phyloP scores from a whole-genome alignment of 768 basidiomycete genomes.

The Lentinula guzmanii region DNA sequence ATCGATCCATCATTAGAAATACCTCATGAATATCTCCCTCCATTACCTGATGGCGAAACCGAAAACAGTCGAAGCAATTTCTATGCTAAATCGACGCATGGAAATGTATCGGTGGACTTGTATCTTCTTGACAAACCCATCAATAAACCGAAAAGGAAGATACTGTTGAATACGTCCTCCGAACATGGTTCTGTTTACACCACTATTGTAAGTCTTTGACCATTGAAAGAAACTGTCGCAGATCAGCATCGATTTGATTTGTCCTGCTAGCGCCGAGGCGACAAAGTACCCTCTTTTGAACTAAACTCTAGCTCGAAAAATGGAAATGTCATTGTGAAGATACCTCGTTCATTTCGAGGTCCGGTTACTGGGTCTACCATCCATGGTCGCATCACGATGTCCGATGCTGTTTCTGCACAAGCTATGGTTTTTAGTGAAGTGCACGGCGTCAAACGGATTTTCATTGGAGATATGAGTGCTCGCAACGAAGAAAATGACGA shows the following conservation, averaged over 20 bases:
- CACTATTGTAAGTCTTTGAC: conserved; percentile 14
- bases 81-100: conserved; percentile 23
- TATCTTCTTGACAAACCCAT: conserved; percentile 21
- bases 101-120: conserved; percentile 31
- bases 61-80: conserved; percentile 36
- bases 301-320: conserved; percentile 17
- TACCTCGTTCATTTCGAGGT: conserved; percentile 38
- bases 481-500: conserved; percentile 28
- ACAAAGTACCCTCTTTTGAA: conserved; percentile 19
- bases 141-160: not conserved
- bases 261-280: not conserved
- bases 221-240: not conserved
- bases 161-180: conserved; percentile 13
- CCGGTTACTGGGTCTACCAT: conserved; percentile 20
- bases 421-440: conserved; percentile 26
- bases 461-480: conserved; percentile 27
- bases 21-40: conserved; percentile 31
- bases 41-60: conserved; percentile 26
- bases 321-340: conserved; percentile 23
- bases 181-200: conserved; percentile 22
- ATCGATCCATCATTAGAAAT: conserved; percentile 36
- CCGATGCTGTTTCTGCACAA: conserved; percentile 18
- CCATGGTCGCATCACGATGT: conserved; percentile 24
- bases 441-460: conserved; percentile 22
- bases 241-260: not conserved